Base-by-base conservation (phyloP, 2,329 filamentous ascomycete species). In the Blastomyces gilchristii region DNA sequence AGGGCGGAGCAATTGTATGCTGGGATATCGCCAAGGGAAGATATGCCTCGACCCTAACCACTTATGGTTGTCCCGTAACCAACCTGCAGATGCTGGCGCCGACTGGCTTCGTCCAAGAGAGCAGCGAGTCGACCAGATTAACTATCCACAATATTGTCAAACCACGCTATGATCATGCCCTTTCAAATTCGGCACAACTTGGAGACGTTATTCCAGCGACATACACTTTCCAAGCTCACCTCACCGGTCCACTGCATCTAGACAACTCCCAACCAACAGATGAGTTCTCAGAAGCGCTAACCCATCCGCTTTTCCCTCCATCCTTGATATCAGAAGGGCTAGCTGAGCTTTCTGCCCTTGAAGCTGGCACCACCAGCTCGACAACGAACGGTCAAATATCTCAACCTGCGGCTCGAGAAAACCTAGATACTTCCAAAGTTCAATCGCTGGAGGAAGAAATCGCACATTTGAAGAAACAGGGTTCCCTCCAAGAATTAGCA, bases 31-130 rank as follows among this genome's bases (percentile, higher is more conserved):
- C 85, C 47, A 86, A 87, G 67, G 84, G 85, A 64, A 85, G 84
- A 64, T 87, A 89, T 65, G 82, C 84, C 1, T 83, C 85, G 2
- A 85, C 87, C 61, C 71, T 93, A 57, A 81, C 84, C 1, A 88
- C 88, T 64, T 82, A 95, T 63, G 91, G 91, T 62, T 88, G 90
- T 3, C 86, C 91, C 22, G 86, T 96, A 43, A 94, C 90, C 12
- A 96, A 95, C 68, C 71, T 97, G 31, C 73, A 81, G n/a, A 89
- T 94, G 75, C 78, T 90, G 37, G 82, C 85, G 11, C 85, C 89
- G 0, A 80, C 75, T 73, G 77, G 78, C 64, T 80, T 80, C 69
- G 73, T 76, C 37, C 12, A 12, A 34, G 71, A 66, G 67, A 71
- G 68, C 50, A 69, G 65, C 31, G 66, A 69, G 45, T 67, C 65